A percentile compares a stretch with the other conserved stretches of the same genome.
Conservation (phyloP, 768 basidiomycete genomes). For the Pholiota conissans region DNA sequence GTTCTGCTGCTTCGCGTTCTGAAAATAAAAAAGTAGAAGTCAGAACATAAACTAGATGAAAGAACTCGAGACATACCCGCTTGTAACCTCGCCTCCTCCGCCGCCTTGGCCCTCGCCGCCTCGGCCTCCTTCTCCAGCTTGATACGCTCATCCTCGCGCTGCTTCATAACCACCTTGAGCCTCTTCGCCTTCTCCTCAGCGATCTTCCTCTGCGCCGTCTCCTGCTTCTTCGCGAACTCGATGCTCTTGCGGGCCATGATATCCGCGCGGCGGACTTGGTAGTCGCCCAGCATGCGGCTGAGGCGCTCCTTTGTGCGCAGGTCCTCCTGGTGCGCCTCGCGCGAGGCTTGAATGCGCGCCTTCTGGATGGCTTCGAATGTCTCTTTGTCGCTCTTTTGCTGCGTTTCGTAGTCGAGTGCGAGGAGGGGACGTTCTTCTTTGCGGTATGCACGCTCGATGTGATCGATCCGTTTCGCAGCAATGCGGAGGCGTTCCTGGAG, state of each 20-base stretch:
- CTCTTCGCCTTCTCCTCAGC: constrained; percentile 84
- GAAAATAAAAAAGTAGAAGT: constrained; percentile 2
- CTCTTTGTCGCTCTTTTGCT: constrained; percentile 75
- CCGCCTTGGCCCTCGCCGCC: constrained; percentile 47
- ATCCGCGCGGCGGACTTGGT: constrained; percentile 46
- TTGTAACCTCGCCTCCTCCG: constrained; percentile 49
- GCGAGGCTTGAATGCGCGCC: constrained; percentile 55
- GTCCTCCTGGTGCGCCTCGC: constrained; percentile 60
- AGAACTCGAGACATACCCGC: constrained; percentile 42
- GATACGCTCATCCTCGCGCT: constrained; percentile 56
- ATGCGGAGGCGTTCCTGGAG: constrained; percentile 80
- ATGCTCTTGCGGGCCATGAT: constrained; percentile 59
- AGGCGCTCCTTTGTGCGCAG: constrained; percentile 77
- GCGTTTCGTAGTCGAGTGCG: constrained; percentile 80
- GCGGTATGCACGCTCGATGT: constrained; percentile 91
- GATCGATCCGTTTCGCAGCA: constrained; percentile 87
- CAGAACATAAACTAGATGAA: neutral
- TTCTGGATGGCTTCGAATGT: constrained; percentile 66
- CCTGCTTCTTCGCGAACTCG: constrained; percentile 63
- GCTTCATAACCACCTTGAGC: constrained; percentile 52
- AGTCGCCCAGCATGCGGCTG: constrained; percentile 73
- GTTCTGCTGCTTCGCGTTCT: constrained; percentile 61
- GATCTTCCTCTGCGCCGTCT: constrained; percentile 64
- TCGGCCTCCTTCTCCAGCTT: constrained; percentile 50
- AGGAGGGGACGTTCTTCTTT: constrained; percentile 90